phyloP scores from a whole-genome alignment of 257 asterid species.

The Plectranthus barbatus region DNA sequence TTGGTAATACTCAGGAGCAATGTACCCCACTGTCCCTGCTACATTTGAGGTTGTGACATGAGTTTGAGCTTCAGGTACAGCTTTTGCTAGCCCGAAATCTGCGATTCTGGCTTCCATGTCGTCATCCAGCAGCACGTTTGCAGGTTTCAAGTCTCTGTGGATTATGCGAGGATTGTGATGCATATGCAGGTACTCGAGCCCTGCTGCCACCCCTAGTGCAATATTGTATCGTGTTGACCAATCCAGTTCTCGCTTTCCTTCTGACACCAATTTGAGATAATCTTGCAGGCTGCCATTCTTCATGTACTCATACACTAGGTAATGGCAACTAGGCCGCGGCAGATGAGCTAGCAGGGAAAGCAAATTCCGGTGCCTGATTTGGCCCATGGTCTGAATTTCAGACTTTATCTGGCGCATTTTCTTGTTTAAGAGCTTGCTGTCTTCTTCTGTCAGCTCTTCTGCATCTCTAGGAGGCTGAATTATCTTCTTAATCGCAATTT shows the following conservation, averaged over 20 bases:
- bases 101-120: conserved; percentile 90
- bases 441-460: conserved; percentile 52
- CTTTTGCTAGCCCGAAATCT: conserved; percentile 89
- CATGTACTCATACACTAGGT: conserved; percentile 82
- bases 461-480: conserved; percentile 47
- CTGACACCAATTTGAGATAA: conserved; percentile 30
- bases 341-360: conserved; percentile 80
- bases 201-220: conserved; percentile 74
- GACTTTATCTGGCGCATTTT: conserved; percentile 80
- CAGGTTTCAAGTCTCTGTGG: conserved; percentile 89
- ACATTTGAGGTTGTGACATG: conserved; percentile 73
- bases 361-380: conserved; percentile 73
- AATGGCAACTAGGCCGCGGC: conserved; percentile 71
- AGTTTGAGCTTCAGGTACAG: too few relatives aligned
- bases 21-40: conserved; percentile 87
- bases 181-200: conserved; percentile 86
- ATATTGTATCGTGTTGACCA: conserved; percentile 60
- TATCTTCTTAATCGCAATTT: conserved; percentile 76
- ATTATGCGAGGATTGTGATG: conserved; percentile 60
- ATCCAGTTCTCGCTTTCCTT: conserved; percentile 44
- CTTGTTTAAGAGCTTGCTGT: conserved; percentile 61
- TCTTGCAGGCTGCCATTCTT: conserved; percentile 85
- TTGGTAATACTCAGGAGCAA: conserved; percentile 87
- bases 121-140: conserved; percentile 74
- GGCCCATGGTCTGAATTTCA: conserved; percentile 83